phyloP scores from a whole-genome alignment of 1,284 basidiomycete species.

The Crucibulum parvulum region DNA sequence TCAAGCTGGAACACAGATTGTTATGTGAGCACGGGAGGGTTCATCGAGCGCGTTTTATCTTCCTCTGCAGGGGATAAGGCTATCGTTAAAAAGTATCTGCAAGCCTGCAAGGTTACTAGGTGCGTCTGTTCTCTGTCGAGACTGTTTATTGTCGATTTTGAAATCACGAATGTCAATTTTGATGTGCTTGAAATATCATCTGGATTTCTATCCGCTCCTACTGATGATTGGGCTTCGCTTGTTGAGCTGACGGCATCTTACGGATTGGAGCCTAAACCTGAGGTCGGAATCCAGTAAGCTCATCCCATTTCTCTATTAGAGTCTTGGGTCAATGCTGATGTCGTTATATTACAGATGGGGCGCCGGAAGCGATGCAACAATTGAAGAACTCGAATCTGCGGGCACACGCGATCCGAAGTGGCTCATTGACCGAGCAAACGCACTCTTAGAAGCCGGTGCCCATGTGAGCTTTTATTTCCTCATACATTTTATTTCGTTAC shows the following conservation, averaged over 20 bases:
- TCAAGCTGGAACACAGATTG: constrained; percentile 4
- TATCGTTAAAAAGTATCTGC: constrained; percentile 45
- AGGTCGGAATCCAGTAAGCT: constrained; percentile 44
- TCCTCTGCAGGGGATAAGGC: constrained; percentile 40
- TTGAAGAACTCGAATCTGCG: constrained; percentile 44
- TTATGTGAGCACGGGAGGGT: constrained; percentile 52
- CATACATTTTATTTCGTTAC: background rate
- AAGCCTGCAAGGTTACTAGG: constrained; percentile 48
- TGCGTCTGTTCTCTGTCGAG: constrained; percentile 10
- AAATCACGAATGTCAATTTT: constrained; percentile 27
- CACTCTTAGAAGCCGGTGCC: constrained; percentile 49
- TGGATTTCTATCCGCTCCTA: constrained; percentile 53
- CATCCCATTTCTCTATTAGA: background rate
- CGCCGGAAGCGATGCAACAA: constrained; percentile 47
- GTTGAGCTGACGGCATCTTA: constrained; percentile 48
- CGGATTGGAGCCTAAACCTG: constrained; percentile 52
- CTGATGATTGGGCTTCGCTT: constrained; percentile 49
- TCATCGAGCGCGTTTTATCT: constrained; percentile 48
- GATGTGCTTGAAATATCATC: constrained; percentile 53
- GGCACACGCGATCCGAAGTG: constrained; percentile 51
- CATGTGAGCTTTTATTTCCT: constrained; percentile 9
- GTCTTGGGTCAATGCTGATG: background rate
- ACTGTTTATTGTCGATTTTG: background rate
- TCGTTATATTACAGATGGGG: constrained; percentile 38
- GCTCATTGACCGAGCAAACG: constrained; percentile 50